These are phyloP conservation scores for Lecanicillium sp. DNA, from an alignment of 2,329 filamentous ascomycete species.

Conservation along the genomic window DNA sequence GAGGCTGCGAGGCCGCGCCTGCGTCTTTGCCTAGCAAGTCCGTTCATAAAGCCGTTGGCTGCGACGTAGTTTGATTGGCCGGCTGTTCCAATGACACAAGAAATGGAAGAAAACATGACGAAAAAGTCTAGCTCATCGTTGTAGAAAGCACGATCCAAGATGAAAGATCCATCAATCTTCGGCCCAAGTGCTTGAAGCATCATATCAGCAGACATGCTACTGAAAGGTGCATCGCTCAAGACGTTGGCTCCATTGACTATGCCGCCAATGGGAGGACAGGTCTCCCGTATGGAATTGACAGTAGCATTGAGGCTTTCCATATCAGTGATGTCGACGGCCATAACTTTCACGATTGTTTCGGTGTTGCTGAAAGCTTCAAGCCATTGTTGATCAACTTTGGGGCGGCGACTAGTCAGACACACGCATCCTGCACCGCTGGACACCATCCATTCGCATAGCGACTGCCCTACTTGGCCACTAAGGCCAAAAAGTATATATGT, in stretches of 20 bases:
- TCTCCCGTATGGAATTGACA: conserved; percentile 1
- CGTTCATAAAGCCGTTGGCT: conserved; percentile 34
- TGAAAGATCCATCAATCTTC: conserved; percentile 24
- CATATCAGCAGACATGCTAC: conserved; percentile 17
- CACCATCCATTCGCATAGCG: conserved; percentile 1
- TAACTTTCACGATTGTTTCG: conserved; percentile 3
- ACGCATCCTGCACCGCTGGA: background rate
- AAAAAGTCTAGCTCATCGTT: conserved; percentile 27
- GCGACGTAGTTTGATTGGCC: conserved; percentile 37
- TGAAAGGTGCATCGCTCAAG: conserved; percentile 25
- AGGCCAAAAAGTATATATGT: conserved; percentile 1
- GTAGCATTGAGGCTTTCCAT: conserved; percentile 5
- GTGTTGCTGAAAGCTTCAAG: too few species aligned
- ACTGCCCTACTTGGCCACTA: background rate
- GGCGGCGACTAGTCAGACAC: conserved; percentile 1
- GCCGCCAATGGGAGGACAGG: conserved; percentile 28
- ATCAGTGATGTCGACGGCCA: conserved; percentile 15
- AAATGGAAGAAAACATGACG: conserved; percentile 24
- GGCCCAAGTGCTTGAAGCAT: conserved; percentile 19
- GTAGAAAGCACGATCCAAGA: conserved; percentile 23
- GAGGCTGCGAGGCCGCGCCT: conserved; percentile 28
- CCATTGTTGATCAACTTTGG: background rate
- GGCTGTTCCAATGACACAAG: conserved; percentile 18
- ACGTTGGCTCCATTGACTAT: conserved; percentile 37
- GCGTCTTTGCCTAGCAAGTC: conserved; percentile 26